Base-by-base conservation (phyloP, 2,329 filamentous ascomycete genomes). In the Graphiopsis chlorocephala region DNA sequence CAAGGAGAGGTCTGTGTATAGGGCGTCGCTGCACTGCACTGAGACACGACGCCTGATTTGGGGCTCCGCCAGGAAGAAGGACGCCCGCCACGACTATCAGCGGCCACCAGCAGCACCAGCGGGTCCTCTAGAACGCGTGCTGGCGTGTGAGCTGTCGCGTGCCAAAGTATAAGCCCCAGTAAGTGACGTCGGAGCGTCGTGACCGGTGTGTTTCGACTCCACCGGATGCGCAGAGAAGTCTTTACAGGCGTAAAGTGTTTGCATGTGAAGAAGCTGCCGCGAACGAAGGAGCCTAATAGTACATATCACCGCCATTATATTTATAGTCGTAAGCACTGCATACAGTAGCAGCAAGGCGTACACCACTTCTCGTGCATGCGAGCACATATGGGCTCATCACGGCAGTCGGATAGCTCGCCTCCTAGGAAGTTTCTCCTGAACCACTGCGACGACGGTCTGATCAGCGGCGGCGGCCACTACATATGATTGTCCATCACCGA, bases 231-330 rank as follows among this genome's bases (percentile, higher is more conserved):
- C 59, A 38, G 59, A 53, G 59, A 42, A 61, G 59, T 61, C 59
- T 61, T 61, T 61, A 61, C 47, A 61, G 59, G 59, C 59, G 59
- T 61, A 61, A 67, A 70, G 66, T 68, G 68, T 69, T 64, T 67
- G 66, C 64, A 63, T 56, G 61, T 60, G 67, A 67, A 70, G 65
- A 69, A 63, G 66, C 65, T 68, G 64, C 67, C 60, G 33, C 63
- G 66, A 68, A 69, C 66, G 50, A 20, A 29, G 70, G 65, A 59
- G 56, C 29, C 17, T 12, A 12, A 31, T 31, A 31, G 29, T 31
- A 31, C 38, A 45, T 45, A 45, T 67, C 67, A 64, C 68, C 70
- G n/a, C n/a, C 38, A 2, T 45, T 45, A 45, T 45, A 45, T 11
- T 45, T 45, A 45, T 45, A 45, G 38, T 45, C n/a, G n/a, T 45